phyloP scores from a whole-genome alignment of 1,139 yeast species.

The Lodderomyces margitis region DNA sequence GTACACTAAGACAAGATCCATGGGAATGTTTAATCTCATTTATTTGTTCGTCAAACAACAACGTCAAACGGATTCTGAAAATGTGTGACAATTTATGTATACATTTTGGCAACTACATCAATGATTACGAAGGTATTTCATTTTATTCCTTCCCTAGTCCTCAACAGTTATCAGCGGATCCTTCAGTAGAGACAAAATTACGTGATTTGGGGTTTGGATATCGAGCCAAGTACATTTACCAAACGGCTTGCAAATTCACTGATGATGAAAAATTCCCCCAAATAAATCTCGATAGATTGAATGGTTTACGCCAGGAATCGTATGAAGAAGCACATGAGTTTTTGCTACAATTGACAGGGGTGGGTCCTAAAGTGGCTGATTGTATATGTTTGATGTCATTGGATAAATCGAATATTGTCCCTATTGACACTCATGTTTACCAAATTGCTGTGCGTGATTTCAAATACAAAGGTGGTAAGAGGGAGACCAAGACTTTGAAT shows the following conservation, averaged over 20 bases:
- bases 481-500: slow-evolving; percentile 49
- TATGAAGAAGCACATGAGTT: slow-evolving; percentile 64
- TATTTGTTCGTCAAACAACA: slow-evolving; percentile 94
- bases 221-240: slow-evolving; percentile 82
- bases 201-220: slow-evolving; percentile 81
- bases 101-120: slow-evolving; percentile 67
- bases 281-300: slow-evolving; percentile 30
- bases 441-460: slow-evolving; percentile 87
- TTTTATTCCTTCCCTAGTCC: slow-evolving; percentile 80
- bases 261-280: slow-evolving; percentile 34
- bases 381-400: slow-evolving; percentile 87
- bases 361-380: slow-evolving; percentile 98
- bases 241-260: slow-evolving; percentile 58
- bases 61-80: slow-evolving; percentile 86
- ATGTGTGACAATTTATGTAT: slow-evolving; percentile 84
- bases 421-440: slow-evolving; percentile 96
- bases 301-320: slow-evolving; percentile 38
- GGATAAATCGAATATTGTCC: slow-evolving; percentile 85
- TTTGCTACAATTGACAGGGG: slow-evolving; percentile 73
- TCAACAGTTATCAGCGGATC: slow-evolving; percentile 36
- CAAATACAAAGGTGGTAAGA: slow-evolving; percentile 52
- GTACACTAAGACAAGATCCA: slow-evolving; percentile 89
- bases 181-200: slow-evolving; percentile 42
- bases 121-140: slow-evolving; percentile 48
- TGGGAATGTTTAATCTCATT: slow-evolving; percentile 93